Percentiles rank a stretch among this genome's conserved stretches.
Evolutionary conservation across 2,329 filamentous ascomycete genomes (phyloP).

Genomic region (Ophiostoma perfectum): DNA sequence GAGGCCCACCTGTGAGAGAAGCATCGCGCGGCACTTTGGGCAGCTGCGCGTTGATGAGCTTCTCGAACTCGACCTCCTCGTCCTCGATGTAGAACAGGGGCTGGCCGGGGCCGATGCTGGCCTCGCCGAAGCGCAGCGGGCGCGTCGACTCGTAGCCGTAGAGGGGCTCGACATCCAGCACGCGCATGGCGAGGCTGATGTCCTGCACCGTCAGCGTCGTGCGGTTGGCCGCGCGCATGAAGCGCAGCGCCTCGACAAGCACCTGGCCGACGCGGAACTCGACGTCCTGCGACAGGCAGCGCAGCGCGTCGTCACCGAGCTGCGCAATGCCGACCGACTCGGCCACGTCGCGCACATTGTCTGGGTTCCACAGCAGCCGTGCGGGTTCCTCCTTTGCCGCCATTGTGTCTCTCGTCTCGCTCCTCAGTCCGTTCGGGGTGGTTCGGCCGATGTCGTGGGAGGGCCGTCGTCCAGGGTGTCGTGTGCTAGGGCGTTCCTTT

Average conservation of each 20-base stretch:
- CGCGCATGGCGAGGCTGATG: conserved; percentile 75
- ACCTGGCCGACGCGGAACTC: conserved; percentile 94
- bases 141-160: conserved; percentile 94
- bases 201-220: conserved; percentile 86
- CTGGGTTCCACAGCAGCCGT: conserved; percentile 78
- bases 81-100: conserved; percentile 96
- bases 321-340: conserved; percentile 86
- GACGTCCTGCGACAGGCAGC: conserved; percentile 84
- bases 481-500: no score
- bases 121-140: conserved; percentile 86
- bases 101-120: conserved; percentile 86
- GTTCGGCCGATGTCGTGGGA: no score
- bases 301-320: conserved; percentile 78
- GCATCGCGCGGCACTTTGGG: conserved; percentile 93
- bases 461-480: no score
- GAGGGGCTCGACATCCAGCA: conserved; percentile 87
- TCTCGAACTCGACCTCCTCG: conserved; percentile 98
- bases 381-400: conserved; percentile 19
- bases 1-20: conserved; percentile 48
- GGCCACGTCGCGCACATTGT: conserved; percentile 92
- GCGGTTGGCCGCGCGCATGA: conserved; percentile 87
- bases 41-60: conserved; percentile 91
- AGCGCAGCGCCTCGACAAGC: conserved; percentile 87
- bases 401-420: background rate
- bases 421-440: no score